Percentiles rank a stretch among this genome's conserved stretches.
Conservation (phyloP, 2,329 filamentous ascomycete genomes). For the Ampelomyces quisqualis region DNA sequence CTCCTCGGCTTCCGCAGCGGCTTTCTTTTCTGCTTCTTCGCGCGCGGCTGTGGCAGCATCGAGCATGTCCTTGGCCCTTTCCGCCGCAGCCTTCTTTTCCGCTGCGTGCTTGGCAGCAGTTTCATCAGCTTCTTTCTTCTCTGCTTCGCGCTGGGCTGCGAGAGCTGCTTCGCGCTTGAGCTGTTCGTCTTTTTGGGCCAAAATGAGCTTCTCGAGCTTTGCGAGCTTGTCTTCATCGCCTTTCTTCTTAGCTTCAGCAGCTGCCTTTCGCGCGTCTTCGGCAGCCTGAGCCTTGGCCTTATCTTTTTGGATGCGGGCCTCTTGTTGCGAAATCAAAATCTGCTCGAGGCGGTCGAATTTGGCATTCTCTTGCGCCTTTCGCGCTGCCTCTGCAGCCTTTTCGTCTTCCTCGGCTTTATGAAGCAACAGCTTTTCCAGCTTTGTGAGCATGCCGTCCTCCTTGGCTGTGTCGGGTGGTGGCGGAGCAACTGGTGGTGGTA, state of each 20-base stretch:
- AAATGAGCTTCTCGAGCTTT: conserved; percentile 44
- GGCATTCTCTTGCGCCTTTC: conserved; percentile 37
- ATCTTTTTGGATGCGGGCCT: conserved; percentile 42
- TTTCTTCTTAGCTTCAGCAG: conserved; percentile 37
- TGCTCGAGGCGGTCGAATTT: conserved; percentile 42
- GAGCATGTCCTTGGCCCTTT: conserved; percentile 28
- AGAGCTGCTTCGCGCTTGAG: conserved; percentile 39
- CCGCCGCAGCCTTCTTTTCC: conserved; percentile 46
- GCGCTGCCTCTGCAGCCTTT: conserved; percentile 28
- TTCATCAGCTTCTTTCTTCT: conserved; percentile 52
- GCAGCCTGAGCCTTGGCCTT: conserved; percentile 37
- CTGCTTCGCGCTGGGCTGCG: conserved; percentile 36
- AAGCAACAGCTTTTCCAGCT: conserved; percentile 33
- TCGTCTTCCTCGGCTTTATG: conserved; percentile 34
- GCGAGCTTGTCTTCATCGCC: conserved; percentile 39
- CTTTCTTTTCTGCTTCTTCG: conserved; percentile 36
- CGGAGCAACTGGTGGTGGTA: conserved; percentile 9
- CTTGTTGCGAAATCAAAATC: conserved; percentile 39
- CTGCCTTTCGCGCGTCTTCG: conserved; percentile 31
- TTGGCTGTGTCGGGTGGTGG: conserved; percentile 29
- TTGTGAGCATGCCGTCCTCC: conserved; percentile 36
- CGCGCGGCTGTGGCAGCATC: conserved; percentile 36
- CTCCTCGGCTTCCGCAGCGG: conserved; percentile 35
- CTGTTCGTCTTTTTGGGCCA: conserved; percentile 47
- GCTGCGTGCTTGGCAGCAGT: conserved; percentile 55